These are phyloP conservation scores for Castanospermum australe DNA, from an alignment of 306 rosid species.

Conservation along the genomic window DNA sequence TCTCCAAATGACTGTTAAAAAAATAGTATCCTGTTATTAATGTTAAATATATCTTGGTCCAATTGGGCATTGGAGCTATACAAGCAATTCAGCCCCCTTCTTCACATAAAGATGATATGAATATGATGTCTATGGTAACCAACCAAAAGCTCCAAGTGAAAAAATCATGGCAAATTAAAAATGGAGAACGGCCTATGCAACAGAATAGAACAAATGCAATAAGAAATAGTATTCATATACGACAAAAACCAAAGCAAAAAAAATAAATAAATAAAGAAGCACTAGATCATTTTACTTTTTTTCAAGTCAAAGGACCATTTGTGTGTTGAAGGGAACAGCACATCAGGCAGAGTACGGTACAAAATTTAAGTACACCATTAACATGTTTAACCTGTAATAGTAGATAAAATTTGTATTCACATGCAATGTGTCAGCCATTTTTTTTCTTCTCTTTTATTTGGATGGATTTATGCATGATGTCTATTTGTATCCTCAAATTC, in stretches of 20 bases:
- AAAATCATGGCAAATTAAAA: neutral
- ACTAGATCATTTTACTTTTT: neutral
- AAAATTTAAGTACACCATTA: neutral
- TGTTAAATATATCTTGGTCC: neutral
- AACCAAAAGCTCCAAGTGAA: neutral
- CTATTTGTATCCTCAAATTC: neutral
- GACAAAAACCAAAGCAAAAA: neutral
- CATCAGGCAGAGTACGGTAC: neutral
- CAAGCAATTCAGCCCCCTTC: neutral
- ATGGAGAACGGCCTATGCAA: neutral
- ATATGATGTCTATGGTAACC: neutral
- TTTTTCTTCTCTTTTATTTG: neutral
- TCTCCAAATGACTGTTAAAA: neutral
- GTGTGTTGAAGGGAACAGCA: neutral
- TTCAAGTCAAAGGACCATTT: neutral
- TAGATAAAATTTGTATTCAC: conserved; percentile 3
- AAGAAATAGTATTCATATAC: neutral
- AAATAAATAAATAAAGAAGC: neutral
- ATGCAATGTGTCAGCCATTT: neutral
- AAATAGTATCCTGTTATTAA: neutral
- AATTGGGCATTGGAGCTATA: neutral
- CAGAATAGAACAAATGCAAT: neutral
- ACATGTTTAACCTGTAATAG: neutral
- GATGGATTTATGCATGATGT: neutral
- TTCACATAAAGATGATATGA: neutral